Evolutionary conservation across 768 basidiomycete genomes (phyloP).

Genomic region (Ramaria rubella): DNA sequence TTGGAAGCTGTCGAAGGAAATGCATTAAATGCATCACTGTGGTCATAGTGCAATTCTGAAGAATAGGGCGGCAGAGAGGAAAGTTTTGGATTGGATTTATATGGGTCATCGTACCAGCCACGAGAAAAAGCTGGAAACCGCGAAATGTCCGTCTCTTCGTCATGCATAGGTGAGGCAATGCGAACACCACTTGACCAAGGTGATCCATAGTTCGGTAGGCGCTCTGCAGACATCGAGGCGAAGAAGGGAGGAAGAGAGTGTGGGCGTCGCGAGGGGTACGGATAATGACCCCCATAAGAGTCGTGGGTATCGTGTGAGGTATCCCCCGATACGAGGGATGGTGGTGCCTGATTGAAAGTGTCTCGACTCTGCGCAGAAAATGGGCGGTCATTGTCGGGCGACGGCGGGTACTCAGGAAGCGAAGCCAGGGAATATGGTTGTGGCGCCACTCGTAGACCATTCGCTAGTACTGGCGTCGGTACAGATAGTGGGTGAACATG

Average conservation of each 20-base stretch:
- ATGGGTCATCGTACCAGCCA: conserved; percentile 47
- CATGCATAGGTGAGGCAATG: conserved; percentile 12
- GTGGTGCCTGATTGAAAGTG: neutral
- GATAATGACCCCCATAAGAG: conserved; percentile 25
- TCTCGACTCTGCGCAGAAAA: conserved; percentile 6
- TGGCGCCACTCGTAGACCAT: neutral
- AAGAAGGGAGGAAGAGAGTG: conserved; percentile 11
- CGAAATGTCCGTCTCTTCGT: conserved; percentile 47
- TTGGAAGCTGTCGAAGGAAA: neutral
- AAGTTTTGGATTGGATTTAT: conserved; percentile 17
- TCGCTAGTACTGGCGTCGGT: neutral
- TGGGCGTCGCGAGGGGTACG: conserved; percentile 22
- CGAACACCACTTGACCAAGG: neutral
- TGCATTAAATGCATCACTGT: neutral
- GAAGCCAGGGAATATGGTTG: neutral
- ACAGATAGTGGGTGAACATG: conserved; percentile 11
- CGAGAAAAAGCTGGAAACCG: conserved; percentile 61
- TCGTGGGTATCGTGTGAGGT: conserved; percentile 11
- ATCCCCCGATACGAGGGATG: conserved; percentile 1
- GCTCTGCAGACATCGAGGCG: conserved; percentile 9
- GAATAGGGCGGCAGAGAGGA: conserved; percentile 13
- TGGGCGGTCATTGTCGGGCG: conserved; percentile 12
- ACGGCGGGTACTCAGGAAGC: conserved; percentile 19
- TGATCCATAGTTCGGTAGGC: neutral
- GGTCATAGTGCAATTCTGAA: conserved; percentile 1